Evolutionary conservation across 1,139 yeast species (phyloP), one percentile per base, ranked within the genome.

Genomic region (Taphrina betulina): DNA sequence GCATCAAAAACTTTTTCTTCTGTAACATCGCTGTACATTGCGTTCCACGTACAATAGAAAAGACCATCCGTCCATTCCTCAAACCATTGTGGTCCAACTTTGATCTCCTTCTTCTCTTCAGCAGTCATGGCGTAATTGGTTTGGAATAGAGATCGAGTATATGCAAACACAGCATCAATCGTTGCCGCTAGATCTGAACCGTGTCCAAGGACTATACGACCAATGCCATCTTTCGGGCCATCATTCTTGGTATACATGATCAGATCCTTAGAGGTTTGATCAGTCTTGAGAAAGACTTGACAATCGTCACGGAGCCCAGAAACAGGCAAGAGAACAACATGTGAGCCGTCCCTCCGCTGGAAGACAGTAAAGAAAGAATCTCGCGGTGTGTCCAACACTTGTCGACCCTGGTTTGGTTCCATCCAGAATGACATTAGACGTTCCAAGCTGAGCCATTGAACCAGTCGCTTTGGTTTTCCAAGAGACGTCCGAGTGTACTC

Each of bases 41-140:
- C 63, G 57, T 67, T 67, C 71, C 71, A 67, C n/a, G 71, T 67
- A 57, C 69, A 66, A 53, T 63, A 65, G 54, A 64, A 64, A 17
- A 64, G 59, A 7, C 63, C 64, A 28, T 62, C 63, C 35, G 45
- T 55, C 67, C 67, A 64, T 24, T 43, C 48, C 17, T 16, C 37
- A 20, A 23, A 43, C 48, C 48, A 43, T 19, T 41, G 34, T 14
- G 45, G 45, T 7, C 12, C 31, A 7, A 26, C 12, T 7, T 7
- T 26, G 12, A 26, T 26, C 31, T 26, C 31, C 12, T 26, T 26
- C 16, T 19, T 29, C 10, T 43, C 48, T 14, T 43, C 29, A 12
- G 26, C 29, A 7, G 36, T 5, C 20, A 22, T 22, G 29, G 2
- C 16, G 19, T 3, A 31, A 12, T 43, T 29, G 29, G 5, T 19